phyloP scores from a whole-genome alignment of 148 eudicot genomes.

The Chenopodium berlandieri region DNA sequence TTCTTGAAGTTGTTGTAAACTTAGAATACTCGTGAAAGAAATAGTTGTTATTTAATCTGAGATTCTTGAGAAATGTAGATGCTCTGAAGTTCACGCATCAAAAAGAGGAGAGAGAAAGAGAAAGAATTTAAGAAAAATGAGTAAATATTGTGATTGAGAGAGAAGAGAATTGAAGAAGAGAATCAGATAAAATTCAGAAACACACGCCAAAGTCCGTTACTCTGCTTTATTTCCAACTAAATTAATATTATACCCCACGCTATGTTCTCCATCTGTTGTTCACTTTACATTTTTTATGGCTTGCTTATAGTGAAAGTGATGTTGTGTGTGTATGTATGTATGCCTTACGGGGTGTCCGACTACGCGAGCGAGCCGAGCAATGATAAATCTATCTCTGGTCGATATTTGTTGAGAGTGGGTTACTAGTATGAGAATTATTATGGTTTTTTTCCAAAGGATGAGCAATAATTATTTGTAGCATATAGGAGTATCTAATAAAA shows the following conservation, averaged over 20 bases:
- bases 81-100: conserved; percentile 31
- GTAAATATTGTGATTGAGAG: not conserved
- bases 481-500: not conserved
- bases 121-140: no score
- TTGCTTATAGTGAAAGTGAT: conserved; percentile 2
- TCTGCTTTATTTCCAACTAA: not conserved
- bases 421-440: no score
- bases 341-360: not conserved
- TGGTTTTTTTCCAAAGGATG: no score
- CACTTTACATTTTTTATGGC: not conserved
- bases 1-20: not conserved
- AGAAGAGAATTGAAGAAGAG: not conserved
- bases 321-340: not conserved
- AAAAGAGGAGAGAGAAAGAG: not conserved
- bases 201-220: conserved; percentile 31
- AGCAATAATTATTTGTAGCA: no score
- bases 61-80: conserved; percentile 23
- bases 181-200: conserved; percentile 5
- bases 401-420: no score
- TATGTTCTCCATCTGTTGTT: conserved; percentile 7
- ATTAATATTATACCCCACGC: conserved; percentile 11
- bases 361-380: no score
- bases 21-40: conserved; percentile 19
- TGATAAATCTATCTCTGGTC: not conserved
- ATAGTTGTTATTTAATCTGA: not conserved